Conservation (phyloP, 2,329 filamentous ascomycete species). For the Sporothrix humicola region DNA sequence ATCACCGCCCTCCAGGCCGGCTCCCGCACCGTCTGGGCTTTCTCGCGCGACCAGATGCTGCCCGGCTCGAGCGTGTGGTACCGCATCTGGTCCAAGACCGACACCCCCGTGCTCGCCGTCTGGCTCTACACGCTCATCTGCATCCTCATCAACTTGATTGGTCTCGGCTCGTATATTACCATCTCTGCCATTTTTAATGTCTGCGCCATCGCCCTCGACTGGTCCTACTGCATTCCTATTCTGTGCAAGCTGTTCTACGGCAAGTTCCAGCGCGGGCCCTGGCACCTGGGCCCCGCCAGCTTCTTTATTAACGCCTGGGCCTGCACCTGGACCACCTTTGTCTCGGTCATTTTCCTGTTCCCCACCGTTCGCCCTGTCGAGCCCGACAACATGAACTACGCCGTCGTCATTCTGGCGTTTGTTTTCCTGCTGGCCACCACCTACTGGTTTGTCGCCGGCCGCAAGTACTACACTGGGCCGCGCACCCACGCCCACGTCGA, state of each 20-base stretch:
- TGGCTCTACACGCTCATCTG: conserved; percentile 62
- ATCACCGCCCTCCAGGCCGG: conserved; percentile 62
- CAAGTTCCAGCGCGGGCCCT: conserved; percentile 58
- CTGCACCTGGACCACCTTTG: conserved; percentile 59
- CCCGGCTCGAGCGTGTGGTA: conserved; percentile 56
- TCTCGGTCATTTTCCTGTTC: conserved; percentile 60
- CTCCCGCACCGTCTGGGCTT: conserved; percentile 60
- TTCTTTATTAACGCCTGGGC: conserved; percentile 54
- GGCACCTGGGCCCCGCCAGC: conserved; percentile 55
- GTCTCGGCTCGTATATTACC: conserved; percentile 59
- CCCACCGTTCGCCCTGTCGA: conserved; percentile 55
- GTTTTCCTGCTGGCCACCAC: conserved; percentile 51
- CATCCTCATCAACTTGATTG: conserved; percentile 64
- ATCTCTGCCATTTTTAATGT: conserved; percentile 61
- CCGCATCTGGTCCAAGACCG: conserved; percentile 55
- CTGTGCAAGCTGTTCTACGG: conserved; percentile 57
- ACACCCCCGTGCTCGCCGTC: conserved; percentile 59
- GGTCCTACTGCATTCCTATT: conserved; percentile 63
- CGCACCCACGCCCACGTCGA: conserved; percentile 43
- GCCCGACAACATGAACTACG: conserved; percentile 60
- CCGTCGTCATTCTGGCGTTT: conserved; percentile 55
- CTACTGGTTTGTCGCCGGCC: conserved; percentile 55
- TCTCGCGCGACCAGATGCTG: conserved; percentile 58
- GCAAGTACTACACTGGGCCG: conserved; percentile 56
- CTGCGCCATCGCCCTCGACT: conserved; percentile 60